These are phyloP conservation scores for Citrus glauca DNA, from an alignment of 345 rosid genomes.

Conservation along the genomic window DNA sequence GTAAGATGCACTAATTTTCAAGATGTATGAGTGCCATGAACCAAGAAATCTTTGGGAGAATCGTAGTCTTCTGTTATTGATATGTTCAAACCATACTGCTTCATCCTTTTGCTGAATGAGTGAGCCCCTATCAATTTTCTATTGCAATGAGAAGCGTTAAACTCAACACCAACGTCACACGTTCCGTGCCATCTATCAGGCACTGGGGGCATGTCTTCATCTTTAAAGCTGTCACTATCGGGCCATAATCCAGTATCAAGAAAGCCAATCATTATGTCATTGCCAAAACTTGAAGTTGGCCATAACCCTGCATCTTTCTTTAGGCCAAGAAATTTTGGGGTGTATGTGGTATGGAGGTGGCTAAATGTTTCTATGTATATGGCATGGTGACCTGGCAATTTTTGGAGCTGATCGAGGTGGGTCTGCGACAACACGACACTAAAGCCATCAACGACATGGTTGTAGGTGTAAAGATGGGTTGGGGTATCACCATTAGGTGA, in stretches of 20 bases:
- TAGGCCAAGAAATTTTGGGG: conserved; percentile 39
- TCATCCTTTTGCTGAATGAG: conserved; percentile 45
- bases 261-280: conserved; percentile 40
- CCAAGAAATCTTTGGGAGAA: conserved; percentile 45
- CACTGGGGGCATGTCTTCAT: conserved; percentile 37
- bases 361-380: conserved; percentile 40
- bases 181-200: conserved; percentile 38
- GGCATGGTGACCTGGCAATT: conserved; percentile 33
- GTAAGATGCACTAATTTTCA: no score
- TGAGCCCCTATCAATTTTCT: conserved; percentile 42
- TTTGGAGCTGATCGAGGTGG: conserved; percentile 34
- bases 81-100: conserved; percentile 26
- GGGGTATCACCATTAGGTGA: conserved; percentile 24
- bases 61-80: conserved; percentile 34
- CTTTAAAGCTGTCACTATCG: conserved; percentile 44
- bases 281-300: conserved; percentile 38
- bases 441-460: conserved; percentile 41
- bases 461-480: conserved; percentile 47
- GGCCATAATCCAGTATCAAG: conserved; percentile 48
- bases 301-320: conserved; percentile 30
- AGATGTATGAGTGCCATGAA: conserved; percentile 51
- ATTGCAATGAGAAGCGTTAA: conserved; percentile 41
- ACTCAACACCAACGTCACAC: conserved; percentile 36
- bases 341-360: conserved; percentile 31
- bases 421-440: conserved; percentile 33